Evolutionary conservation across 768 basidiomycete species (phyloP).

Genomic region (Suillus variegatus): DNA sequence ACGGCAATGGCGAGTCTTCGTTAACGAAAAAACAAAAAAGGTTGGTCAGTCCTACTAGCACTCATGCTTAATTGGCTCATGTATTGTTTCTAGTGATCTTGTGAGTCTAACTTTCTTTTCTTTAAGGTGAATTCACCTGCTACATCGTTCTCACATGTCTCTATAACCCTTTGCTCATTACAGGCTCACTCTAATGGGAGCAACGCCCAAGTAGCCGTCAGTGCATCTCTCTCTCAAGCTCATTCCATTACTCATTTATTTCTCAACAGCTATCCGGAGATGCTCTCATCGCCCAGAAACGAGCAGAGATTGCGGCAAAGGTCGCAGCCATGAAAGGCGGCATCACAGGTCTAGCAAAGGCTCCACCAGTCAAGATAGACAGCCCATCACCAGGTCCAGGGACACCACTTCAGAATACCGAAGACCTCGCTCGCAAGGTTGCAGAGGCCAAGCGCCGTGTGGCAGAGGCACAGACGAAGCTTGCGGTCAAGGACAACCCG

Average conservation of each 20-base stretch:
- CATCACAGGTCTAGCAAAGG: slow-evolving; percentile 32
- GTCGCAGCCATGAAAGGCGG: slow-evolving; percentile 70
- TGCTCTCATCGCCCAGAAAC: slow-evolving; percentile 79
- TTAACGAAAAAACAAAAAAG: slow-evolving; percentile 67
- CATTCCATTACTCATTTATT: slow-evolving; percentile 9
- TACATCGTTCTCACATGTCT: slow-evolving; percentile 58
- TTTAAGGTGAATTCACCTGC: slow-evolving; percentile 72
- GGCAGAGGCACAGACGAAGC: slow-evolving; percentile 76
- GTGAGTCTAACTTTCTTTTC: slow-evolving; percentile 59
- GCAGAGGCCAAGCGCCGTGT: slow-evolving; percentile 88
- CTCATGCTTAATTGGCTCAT: slow-evolving; percentile 12
- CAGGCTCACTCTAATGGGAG: slow-evolving; percentile 56
- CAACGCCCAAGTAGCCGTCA: slow-evolving; percentile 42
- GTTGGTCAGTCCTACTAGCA: slow-evolving; percentile 38
- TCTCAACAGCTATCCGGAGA: slow-evolving; percentile 46
- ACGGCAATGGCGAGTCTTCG: slow-evolving; percentile 50
- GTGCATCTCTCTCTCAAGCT: slow-evolving; percentile 23
- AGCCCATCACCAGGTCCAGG: slow-evolving; percentile 43
- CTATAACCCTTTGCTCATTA: slow-evolving; percentile 64
- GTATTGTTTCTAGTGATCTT: slow-evolving; percentile 49
- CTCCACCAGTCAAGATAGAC: slow-evolving; percentile 9
- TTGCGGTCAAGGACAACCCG: slow-evolving; percentile 78
- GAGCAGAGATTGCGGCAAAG: slow-evolving; percentile 84
- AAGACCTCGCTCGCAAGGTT: slow-evolving; percentile 70
- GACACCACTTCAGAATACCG: slow-evolving; percentile 44